Evolutionary conservation across 2,329 filamentous ascomycete species (phyloP), one percentile per base, ranked within the genome.

Genomic region (Apiospora marii): DNA sequence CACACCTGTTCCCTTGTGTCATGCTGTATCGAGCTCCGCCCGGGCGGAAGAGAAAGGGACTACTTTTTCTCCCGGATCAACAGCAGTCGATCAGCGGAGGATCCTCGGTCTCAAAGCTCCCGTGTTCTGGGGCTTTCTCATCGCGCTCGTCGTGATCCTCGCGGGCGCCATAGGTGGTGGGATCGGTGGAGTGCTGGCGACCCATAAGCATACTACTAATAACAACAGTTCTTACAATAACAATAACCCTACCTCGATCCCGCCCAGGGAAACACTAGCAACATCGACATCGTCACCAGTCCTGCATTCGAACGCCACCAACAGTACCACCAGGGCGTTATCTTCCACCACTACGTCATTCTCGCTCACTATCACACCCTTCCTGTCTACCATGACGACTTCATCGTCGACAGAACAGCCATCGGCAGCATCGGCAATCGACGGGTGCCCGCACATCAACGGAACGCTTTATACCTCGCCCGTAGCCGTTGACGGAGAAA

Each of bases 91-190:
- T n/a, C 3, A 8, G 7, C 67, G 72, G 34, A 71, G 74, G 69
- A 71, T 79, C 49, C 61, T 78, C 6, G 78, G 78, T 1, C 77
- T 79, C 2, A 72, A 75, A 7, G 73, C 78, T 1, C 74, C 75
- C 19, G 22, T 76, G 8, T 79, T 79, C 69, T 79, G 78, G 78
- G 61, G 70, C 13, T 3, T 78, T 3, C 68, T 79, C 43, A 49
- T 79, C 24, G 64, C 73, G 14, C 69, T 79, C 13, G 67, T 76
- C 44, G 41, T 79, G 22, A 69, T 79, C 19, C 74, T 79, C 13
- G 78, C 76, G 2, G 77, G 67, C 4, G 77, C 46, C 16, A 75
- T 79, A 58, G 51, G 51, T 7, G 53, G 53, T 7, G 53, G 30
- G 16, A 37, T 61, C 30, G 53, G 53, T 22, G 53, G 53, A 16